Percentiles rank a stretch among this genome's conserved stretches.
These are phyloP conservation scores for Ogataea philodendri DNA, from an alignment of 805 yeast species.

Conservation along the genomic window DNA sequence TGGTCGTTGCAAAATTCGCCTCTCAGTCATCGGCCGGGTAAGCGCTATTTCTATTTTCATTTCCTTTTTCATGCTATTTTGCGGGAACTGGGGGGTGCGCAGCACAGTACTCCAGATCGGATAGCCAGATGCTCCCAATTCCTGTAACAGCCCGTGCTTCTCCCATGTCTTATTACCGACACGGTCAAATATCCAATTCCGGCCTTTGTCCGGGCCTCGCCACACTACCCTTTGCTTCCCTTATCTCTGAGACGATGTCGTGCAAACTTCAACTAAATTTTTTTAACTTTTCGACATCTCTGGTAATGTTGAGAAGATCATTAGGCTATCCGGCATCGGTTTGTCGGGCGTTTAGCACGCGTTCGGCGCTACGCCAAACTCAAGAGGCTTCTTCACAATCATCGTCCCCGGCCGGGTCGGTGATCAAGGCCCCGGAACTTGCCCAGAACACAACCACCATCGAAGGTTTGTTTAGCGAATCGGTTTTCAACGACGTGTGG, in stretches of 20 bases:
- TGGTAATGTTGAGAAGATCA: conserved; percentile 4
- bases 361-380: conserved; percentile 8
- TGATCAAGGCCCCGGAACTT: conserved; percentile 28
- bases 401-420: conserved; percentile 11
- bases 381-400: conserved; percentile 8
- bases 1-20: conserved; percentile 19
- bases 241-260: conserved; percentile 3
- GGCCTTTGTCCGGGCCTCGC: neutral
- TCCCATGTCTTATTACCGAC: no score
- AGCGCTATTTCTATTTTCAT: conserved; percentile 4
- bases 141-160: no score
- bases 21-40: conserved; percentile 12
- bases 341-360: conserved; percentile 7
- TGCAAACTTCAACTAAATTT: conserved; percentile 6
- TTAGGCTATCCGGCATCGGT: conserved; percentile 1
- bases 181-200: no score
- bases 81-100: no score
- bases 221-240: neutral
- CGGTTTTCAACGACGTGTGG: conserved; percentile 53
- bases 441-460: conserved; percentile 37
- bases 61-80: no score
- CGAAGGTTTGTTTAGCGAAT: conserved; percentile 46
- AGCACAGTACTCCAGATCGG: no score
- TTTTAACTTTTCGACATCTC: conserved; percentile 3
- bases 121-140: no score